A percentile compares a stretch with the other conserved stretches of the same genome.
These are phyloP conservation scores for Karstenula rhodostoma DNA, from an alignment of 2,329 filamentous ascomycete genomes.

Conservation along the genomic window DNA sequence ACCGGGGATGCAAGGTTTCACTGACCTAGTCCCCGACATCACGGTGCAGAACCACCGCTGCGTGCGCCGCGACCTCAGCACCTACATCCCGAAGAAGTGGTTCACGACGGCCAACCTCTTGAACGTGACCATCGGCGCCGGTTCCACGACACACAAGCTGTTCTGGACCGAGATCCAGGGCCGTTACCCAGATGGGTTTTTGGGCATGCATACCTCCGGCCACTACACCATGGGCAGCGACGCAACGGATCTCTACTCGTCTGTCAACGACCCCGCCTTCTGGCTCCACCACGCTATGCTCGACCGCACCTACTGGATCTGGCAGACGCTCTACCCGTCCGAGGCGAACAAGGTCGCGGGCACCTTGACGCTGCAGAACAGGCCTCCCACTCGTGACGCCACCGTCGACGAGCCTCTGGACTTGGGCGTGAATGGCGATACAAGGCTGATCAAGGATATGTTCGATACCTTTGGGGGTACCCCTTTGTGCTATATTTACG, in stretches of 20 bases:
- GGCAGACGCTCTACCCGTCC: not conserved
- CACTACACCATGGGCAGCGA: conserved; percentile 7
- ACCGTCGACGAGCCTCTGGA: not conserved
- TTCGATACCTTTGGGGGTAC: not conserved
- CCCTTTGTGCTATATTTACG: conserved; percentile 1
- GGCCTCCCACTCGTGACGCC: not conserved
- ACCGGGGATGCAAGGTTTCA: not conserved
- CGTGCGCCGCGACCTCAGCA: not conserved
- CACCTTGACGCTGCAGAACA: not conserved
- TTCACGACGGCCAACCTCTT: not conserved
- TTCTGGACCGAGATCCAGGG: conserved; percentile 1
- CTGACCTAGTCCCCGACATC: not conserved
- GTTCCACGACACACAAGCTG: not conserved
- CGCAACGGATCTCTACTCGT: not conserved
- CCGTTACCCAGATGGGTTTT: not conserved
- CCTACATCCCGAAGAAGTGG: not conserved
- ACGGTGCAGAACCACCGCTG: not conserved
- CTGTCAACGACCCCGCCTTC: conserved; percentile 5
- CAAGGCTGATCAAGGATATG: not conserved
- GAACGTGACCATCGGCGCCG: not conserved
- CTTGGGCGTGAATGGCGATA: not conserved
- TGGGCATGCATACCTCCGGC: not conserved
- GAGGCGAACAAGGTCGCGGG: conserved; percentile 2
- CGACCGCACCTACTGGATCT: conserved; percentile 1
- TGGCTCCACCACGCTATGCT: conserved; percentile 3